Conservation (phyloP, 1,139 yeast genomes). For the Spencermartinsiella ligniputridi region DNA sequence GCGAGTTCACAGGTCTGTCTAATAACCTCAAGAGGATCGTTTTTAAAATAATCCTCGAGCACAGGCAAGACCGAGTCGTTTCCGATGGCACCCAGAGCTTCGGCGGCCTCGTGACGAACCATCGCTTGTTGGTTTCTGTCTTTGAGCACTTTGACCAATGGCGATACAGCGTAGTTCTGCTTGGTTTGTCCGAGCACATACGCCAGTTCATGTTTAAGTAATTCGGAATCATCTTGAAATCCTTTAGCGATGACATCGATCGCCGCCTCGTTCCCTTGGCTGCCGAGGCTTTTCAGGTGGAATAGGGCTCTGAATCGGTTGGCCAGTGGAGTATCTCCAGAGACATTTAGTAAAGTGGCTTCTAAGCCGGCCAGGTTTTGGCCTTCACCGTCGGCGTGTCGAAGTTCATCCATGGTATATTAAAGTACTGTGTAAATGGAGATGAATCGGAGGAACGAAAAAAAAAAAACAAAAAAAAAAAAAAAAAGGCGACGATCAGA, state of each 20-base stretch:
- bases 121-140: conserved; percentile 66
- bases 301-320: conserved; percentile 90
- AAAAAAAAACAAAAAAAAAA: no score
- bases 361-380: conserved; percentile 26
- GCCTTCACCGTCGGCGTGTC: conserved; percentile 34
- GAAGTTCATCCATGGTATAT: conserved; percentile 38
- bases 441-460: no score
- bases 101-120: conserved; percentile 99
- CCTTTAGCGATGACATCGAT: conserved; percentile 77
- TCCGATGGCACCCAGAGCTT: conserved; percentile 95
- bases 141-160: conserved; percentile 65
- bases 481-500: no score
- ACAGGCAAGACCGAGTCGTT: conserved; percentile 69
- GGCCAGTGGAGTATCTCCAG: conserved; percentile 69
- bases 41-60: conserved; percentile 55
- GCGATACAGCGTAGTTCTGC: conserved; percentile 71
- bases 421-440: no score
- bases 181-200: conserved; percentile 97
- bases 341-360: conserved; percentile 28
- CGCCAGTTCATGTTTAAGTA: conserved; percentile 95
- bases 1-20: conserved; percentile 98
- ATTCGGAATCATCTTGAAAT: conserved; percentile 80
- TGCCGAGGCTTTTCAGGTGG: conserved; percentile 80
- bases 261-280: conserved; percentile 59
- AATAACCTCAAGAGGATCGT: conserved; percentile 82